Conservation (phyloP, 768 basidiomycete species). For the Lactarius deliciosus region DNA sequence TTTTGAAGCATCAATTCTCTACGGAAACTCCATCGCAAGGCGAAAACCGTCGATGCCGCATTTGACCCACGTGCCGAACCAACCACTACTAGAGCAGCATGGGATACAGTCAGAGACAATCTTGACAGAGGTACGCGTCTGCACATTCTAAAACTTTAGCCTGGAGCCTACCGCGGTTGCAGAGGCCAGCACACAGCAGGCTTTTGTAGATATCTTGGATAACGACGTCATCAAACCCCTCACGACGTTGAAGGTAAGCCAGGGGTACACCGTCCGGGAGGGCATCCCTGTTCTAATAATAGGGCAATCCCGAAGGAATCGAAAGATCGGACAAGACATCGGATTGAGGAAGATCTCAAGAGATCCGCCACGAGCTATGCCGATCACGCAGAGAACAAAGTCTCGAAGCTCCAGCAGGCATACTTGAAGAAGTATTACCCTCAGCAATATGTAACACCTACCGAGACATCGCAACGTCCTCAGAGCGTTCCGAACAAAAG, state of each 20-base stretch:
- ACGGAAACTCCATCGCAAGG: neutral
- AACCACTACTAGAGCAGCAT: neutral
- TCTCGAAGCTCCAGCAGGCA: neutral
- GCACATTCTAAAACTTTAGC: neutral
- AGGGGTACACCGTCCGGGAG: neutral
- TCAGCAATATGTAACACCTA: neutral
- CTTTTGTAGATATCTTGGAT: neutral
- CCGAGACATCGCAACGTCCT: neutral
- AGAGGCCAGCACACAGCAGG: neutral
- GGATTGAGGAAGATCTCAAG: neutral
- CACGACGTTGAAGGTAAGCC: neutral
- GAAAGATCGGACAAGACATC: neutral
- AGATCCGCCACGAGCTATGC: neutral
- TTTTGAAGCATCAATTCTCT: no score
- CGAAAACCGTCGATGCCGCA: neutral
- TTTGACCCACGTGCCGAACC: neutral
- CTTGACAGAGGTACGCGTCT: neutral
- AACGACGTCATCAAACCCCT: neutral
- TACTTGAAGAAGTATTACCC: neutral
- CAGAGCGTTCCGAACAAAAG: neutral
- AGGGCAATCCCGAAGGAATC: neutral
- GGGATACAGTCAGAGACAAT: neutral
- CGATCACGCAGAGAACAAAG: neutral
- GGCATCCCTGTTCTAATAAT: neutral
- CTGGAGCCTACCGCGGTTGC: neutral